Evolutionary conservation across 2,329 filamentous ascomycete genomes (phyloP).

Genomic region (Trichoderma aggressivum): DNA sequence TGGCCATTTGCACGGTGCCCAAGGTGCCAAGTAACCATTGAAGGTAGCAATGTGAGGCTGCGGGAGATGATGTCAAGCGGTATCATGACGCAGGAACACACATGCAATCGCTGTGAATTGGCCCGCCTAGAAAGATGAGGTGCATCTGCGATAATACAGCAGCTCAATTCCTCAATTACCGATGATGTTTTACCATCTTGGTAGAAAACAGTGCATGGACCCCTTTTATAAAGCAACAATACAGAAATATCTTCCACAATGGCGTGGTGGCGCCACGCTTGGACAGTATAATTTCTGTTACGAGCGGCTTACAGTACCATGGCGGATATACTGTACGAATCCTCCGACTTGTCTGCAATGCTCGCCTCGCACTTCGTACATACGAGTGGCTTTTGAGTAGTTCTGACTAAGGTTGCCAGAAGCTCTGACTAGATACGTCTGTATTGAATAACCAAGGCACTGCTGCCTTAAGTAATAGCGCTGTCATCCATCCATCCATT

Average conservation of each 20-base stretch:
- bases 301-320: not conserved
- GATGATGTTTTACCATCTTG: not conserved
- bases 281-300: not conserved
- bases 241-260: not conserved
- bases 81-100: not conserved
- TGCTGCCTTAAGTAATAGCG: not conserved
- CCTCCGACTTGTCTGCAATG: not conserved
- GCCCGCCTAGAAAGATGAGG: not conserved
- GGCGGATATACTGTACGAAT: not conserved
- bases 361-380: not conserved
- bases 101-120: not conserved
- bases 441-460: not conserved
- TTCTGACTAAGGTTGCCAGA: not conserved
- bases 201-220: not conserved
- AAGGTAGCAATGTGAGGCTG: not conserved
- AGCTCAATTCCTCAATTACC: not conserved
- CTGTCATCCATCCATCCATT: not conserved
- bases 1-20: not conserved
- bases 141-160: not conserved
- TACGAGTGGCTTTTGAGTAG: not conserved
- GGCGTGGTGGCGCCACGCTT: not conserved
- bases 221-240: not conserved
- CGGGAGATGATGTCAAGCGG: not conserved
- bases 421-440: not conserved
- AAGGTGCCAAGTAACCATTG: not conserved